Base-by-base conservation (phyloP, 306 rosid genomes). In the Cyclanthera cordifolia region DNA sequence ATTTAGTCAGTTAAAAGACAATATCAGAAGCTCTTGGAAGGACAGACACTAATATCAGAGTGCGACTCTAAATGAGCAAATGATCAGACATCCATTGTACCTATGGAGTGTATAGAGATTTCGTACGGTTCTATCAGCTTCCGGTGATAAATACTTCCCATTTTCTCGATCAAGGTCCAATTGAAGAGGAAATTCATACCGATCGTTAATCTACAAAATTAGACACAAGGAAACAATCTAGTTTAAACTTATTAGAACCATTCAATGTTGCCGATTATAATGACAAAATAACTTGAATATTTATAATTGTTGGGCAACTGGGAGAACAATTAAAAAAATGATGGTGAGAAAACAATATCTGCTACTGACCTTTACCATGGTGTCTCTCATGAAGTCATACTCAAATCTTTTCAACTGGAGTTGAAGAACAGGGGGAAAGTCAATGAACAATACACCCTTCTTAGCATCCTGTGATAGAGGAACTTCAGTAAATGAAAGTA, bases 61-160 rank as follows among this genome's bases (percentile, higher is more conserved):
- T 30, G 49, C 46, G 69, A 34, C 27, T 68, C 49, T 24, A 53
- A 63, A 28, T 56, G 43, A 56, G 64, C 14, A 60, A 54, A 59
- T 5, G 59, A 32, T 67, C 66, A 24, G 14, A 70, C 17, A 75
- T 60, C 67, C 23, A 37, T 37, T 11, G 70, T 84, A 93, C 99
- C 99, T 90, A 79, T 94, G 99, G 78, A 94, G 99, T 8, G 95
- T 90, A 84, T 94, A 94, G 66, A 90, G 96, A 82, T 94, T 94
- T 49, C 89, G 95, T 59, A 94, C 96, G 46, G 78, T 84, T 76
- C 89, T 83, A 76, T 94, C 99, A 68, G 99, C 95, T 0, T 94
- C 99, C 23, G 99, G 99, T 53, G 99, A 94, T 53, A 94, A 77
- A 85, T 94, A 94, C 55, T 86, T 94, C 16, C 99, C 90, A 81